A percentile compares a stretch with the other conserved stretches of the same genome.
Evolutionary conservation across 805 yeast genomes (phyloP).

Genomic region (Huiozyma sinensis): DNA sequence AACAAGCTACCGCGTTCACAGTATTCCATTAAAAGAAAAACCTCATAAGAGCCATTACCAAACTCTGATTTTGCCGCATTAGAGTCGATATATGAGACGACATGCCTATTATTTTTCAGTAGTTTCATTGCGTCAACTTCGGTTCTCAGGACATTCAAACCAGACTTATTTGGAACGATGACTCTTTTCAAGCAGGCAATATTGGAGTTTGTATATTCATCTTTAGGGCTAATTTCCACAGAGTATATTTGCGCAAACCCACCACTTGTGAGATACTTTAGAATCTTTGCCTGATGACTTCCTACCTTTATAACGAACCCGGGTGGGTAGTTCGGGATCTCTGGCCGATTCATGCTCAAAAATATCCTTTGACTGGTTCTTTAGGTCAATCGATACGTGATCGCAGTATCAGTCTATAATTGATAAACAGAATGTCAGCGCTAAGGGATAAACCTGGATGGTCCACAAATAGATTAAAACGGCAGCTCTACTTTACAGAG

Average conservation of each 20-base stretch:
- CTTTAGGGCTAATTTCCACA: conserved; percentile 56
- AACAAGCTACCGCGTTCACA: conserved; percentile 70
- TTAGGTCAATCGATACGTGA: neutral
- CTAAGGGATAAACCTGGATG: neutral
- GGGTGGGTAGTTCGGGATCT: conserved; percentile 47
- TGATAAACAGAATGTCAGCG: neutral
- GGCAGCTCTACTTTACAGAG: neutral
- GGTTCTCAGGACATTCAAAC: conserved; percentile 71
- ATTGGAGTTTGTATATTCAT: conserved; percentile 38
- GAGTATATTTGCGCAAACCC: conserved; percentile 95
- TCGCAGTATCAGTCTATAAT: neutral
- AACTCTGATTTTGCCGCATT: conserved; percentile 70
- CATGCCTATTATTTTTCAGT: conserved; percentile 61
- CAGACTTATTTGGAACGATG: conserved; percentile 81
- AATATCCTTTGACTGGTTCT: no score
- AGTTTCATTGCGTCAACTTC: conserved; percentile 98
- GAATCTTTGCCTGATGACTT: conserved; percentile 58
- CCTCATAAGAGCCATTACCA: conserved; percentile 58
- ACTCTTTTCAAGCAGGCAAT: conserved; percentile 87
- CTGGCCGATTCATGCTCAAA: conserved; percentile 3
- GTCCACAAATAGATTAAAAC: neutral
- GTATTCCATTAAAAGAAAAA: conserved; percentile 68
- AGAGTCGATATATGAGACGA: conserved; percentile 88
- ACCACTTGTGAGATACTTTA: conserved; percentile 72
- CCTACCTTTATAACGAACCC: conserved; percentile 80